Evolutionary conservation across 345 rosid species (phyloP).

Genomic region (Ricinus communis): DNA sequence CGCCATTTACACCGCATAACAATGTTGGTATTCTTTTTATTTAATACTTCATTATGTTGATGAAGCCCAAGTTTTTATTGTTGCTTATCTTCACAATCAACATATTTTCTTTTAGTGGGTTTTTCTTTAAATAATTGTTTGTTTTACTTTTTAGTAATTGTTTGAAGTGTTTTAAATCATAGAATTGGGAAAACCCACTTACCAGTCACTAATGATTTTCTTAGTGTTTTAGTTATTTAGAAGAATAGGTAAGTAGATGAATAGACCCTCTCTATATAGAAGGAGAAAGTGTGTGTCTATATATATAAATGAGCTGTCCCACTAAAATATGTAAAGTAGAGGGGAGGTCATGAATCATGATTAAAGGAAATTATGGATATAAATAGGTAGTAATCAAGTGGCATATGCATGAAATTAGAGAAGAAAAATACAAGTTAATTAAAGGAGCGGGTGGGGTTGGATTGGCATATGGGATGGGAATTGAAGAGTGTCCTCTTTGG

Average conservation of each 20-base stretch:
- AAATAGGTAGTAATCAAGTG: conserved; percentile 3
- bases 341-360: neutral
- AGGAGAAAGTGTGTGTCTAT: neutral
- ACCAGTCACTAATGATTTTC: too few relatives aligned
- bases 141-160: too few relatives aligned
- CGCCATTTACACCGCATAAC: neutral
- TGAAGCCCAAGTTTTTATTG: conserved; percentile 9
- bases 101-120: neutral
- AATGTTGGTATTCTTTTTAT: neutral
- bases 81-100: neutral
- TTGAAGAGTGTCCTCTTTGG: conserved; percentile 24
- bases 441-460: neutral
- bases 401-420: neutral
- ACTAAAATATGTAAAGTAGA: neutral
- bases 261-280: neutral
- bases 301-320: too few relatives aligned
- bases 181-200: too few relatives aligned
- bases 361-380: neutral
- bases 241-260: neutral
- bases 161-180: too few relatives aligned
- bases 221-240: neutral
- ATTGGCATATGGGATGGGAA: conserved; percentile 8
- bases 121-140: too few relatives aligned
- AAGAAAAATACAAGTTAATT: neutral
- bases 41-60: neutral